Evolutionary conservation across 2,329 filamentous ascomycete genomes (phyloP), one percentile per base, ranked within the genome.

Genomic region (Aschersonia sp.): DNA sequence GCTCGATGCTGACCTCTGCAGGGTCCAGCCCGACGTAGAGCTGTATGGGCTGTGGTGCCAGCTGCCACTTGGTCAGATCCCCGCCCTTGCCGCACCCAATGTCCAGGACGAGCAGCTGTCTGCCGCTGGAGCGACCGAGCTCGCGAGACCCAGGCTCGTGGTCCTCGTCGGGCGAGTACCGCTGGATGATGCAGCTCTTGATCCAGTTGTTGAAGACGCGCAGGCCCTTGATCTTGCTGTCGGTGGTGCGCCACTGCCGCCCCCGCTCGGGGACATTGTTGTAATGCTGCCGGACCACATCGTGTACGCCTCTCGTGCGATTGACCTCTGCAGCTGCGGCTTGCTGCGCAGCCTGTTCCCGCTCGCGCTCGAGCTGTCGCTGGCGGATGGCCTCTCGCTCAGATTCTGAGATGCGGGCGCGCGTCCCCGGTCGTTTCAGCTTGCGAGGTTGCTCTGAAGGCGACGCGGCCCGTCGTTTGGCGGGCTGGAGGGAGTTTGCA

Each of bases 151-250:
- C 76, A 2, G 82, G 77, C 0, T 76, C 70, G 54, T 82, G 82
- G 51, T 86, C 81, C 62, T 91, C 85, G 53, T 83, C 81, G 0
- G 85, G 85, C 4, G 87, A 88, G 67, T 96, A 97, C 62, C 95
- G 96, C 62, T 97, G 89, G 55, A 98, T 97, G 56, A 97, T 79
- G 45, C 86, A 91, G 61, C 88, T 95, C 73, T 98, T 98, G 67
- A 98, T 78, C 92, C 92, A 98, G 65, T 98, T 98, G 70, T 98
- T 98, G 72, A 95, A 92, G 55, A 85, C 87, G 47, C 92, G 80
- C 47, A 98, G 71, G 1, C 92, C 92, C 68, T 94, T 95, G 71
- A 98, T 98, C 58, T 86, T 84, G 64, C 86, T 94, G 59, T 94
- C 89, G 5, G 88, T 94, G 62, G 85, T 88, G 45, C 92, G 80